Conservation (phyloP, 768 basidiomycete species). For the Lyophyllum shimeji region DNA sequence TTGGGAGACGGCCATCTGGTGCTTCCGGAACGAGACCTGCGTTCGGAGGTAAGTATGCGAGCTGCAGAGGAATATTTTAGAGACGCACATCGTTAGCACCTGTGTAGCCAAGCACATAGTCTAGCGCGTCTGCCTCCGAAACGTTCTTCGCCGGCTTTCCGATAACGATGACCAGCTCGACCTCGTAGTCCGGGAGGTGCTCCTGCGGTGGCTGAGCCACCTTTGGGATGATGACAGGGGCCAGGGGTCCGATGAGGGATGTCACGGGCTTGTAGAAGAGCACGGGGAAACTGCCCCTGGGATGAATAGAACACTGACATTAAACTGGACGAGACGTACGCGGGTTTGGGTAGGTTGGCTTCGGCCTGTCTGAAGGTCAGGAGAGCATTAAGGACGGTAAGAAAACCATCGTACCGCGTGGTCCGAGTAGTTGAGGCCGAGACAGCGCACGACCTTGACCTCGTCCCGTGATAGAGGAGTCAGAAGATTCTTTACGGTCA, state of each 20-base stretch:
- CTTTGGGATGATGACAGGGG: slow-evolving; percentile 62
- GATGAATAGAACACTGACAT: background rate
- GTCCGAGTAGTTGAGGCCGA: slow-evolving; percentile 84
- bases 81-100: slow-evolving; percentile 69
- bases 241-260: slow-evolving; percentile 69
- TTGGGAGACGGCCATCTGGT: slow-evolving; percentile 78
- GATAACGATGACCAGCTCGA: slow-evolving; percentile 79
- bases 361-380: slow-evolving; percentile 39
- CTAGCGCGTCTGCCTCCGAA: slow-evolving; percentile 74
- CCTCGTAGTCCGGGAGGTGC: slow-evolving; percentile 81
- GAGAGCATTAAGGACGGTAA: background rate
- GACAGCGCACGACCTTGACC: slow-evolving; percentile 69
- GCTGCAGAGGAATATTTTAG: slow-evolving; percentile 6
- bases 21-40: slow-evolving; percentile 79
- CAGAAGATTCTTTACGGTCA: slow-evolving; percentile 73
- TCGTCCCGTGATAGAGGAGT: slow-evolving; percentile 67
- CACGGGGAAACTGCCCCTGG: slow-evolving; percentile 54
- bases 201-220: slow-evolving; percentile 68
- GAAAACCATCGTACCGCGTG: slow-evolving; percentile 55
- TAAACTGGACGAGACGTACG: slow-evolving; percentile 37
- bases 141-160: slow-evolving; percentile 82
- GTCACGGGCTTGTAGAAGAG: slow-evolving; percentile 80
- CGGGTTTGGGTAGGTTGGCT: slow-evolving; percentile 59
- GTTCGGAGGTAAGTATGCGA: background rate
- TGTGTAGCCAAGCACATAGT: slow-evolving; percentile 85